These are phyloP conservation scores for Gloeostereum incarnatum DNA, from an alignment of 768 basidiomycete genomes.

Conservation along the genomic window DNA sequence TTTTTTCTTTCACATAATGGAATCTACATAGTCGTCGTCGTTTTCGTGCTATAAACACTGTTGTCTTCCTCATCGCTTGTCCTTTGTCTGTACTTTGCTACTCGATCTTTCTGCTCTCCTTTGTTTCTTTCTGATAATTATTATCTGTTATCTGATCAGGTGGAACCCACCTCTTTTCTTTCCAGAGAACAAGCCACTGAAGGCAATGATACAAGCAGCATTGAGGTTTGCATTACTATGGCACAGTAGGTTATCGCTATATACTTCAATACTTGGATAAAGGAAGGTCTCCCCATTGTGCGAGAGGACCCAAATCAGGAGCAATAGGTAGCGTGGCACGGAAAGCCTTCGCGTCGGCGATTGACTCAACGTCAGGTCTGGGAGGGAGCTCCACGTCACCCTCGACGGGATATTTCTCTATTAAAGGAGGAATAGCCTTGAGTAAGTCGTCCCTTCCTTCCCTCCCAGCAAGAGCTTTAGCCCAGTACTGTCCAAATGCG, in stretches of 20 bases:
- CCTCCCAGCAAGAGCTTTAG: constrained; percentile 26
- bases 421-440: constrained; percentile 44
- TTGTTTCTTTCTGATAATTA: too few species aligned
- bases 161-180: too few species aligned
- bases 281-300: constrained; percentile 69
- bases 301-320: constrained; percentile 55
- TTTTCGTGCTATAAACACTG: too few species aligned
- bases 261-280: constrained; percentile 37
- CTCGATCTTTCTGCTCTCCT: too few species aligned
- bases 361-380: constrained; percentile 18
- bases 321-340: constrained; percentile 48
- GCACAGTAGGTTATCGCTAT: too few species aligned
- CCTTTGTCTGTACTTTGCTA: too few species aligned
- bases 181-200: too few species aligned
- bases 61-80: too few species aligned
- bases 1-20: too few species aligned
- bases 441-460: constrained; percentile 38
- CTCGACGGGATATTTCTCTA: constrained; percentile 45
- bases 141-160: too few species aligned
- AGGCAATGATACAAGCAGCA: too few species aligned
- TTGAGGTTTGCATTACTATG: neutral
- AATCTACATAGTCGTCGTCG: too few species aligned
- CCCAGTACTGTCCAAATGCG: constrained; percentile 63
- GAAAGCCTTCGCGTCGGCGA: constrained; percentile 61
- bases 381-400: constrained; percentile 36